Percentiles rank a stretch among this genome's conserved stretches.
Evolutionary conservation across 2,329 filamentous ascomycete genomes (phyloP).

Genomic region (Coniochaeta ligniaria): DNA sequence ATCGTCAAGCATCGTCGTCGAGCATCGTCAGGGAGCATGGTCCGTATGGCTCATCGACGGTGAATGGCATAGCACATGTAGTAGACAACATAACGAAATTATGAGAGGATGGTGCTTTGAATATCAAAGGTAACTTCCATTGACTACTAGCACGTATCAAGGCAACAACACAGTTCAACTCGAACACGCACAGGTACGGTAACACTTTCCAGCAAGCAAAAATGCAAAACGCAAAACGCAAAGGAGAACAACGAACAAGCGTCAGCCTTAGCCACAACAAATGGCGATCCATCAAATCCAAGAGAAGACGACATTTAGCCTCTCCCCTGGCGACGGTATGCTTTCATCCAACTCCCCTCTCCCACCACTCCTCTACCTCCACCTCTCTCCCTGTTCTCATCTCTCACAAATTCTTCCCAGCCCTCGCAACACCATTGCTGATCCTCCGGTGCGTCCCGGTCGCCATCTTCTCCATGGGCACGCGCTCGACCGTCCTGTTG

Average conservation of each 20-base stretch:
- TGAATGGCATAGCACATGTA: too few relatives aligned
- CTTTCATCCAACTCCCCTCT: not conserved
- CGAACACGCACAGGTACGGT: not conserved
- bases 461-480: not conserved
- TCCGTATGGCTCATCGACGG: too few relatives aligned
- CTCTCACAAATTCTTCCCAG: not conserved
- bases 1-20: too few relatives aligned
- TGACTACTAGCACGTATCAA: conserved; percentile 3
- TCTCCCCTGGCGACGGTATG: not conserved
- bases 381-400: not conserved
- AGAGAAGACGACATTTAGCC: not conserved
- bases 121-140: not conserved
- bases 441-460: not conserved
- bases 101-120: too few relatives aligned
- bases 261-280: not conserved
- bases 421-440: not conserved
- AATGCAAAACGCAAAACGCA: not conserved
- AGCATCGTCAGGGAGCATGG: too few relatives aligned
- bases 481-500: conserved; percentile 6
- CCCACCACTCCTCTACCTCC: not conserved
- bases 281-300: not conserved
- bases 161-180: conserved; percentile 1
- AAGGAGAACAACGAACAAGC: not conserved
- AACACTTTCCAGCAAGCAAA: not conserved
- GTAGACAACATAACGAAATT: too few relatives aligned